These are phyloP conservation scores for Calocera viscosa DNA, from an alignment of 768 basidiomycete species.

Conservation along the genomic window DNA sequence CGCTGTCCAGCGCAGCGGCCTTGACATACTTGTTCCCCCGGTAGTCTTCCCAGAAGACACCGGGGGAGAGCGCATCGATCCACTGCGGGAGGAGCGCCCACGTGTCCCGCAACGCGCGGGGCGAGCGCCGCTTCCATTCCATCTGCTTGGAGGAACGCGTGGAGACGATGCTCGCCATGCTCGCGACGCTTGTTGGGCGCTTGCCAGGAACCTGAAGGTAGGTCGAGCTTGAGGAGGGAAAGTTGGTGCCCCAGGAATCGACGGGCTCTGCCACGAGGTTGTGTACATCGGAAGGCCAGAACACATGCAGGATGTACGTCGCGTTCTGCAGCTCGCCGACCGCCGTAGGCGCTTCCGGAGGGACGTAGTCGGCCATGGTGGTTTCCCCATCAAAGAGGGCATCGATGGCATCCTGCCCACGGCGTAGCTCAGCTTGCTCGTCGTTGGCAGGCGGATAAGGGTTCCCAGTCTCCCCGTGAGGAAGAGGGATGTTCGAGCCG, in stretches of 20 bases:
- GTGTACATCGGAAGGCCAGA: slow-evolving; percentile 68
- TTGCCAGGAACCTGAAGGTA: background rate
- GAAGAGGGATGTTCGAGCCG: slow-evolving; percentile 28
- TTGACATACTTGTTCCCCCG: slow-evolving; percentile 7
- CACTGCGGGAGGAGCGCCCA: background rate
- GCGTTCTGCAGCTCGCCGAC: slow-evolving; percentile 86
- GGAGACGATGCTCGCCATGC: background rate
- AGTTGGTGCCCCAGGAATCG: background rate
- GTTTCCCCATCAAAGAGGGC: slow-evolving; percentile 58
- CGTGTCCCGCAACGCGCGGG: background rate
- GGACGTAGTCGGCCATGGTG: slow-evolving; percentile 62
- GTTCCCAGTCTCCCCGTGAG: slow-evolving; percentile 16
- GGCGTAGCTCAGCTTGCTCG: slow-evolving; percentile 24
- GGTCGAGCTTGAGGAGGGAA: background rate
- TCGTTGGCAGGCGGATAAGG: slow-evolving; percentile 10
- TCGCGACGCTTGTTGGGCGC: background rate
- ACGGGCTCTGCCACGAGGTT: slow-evolving; percentile 58
- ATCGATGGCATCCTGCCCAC: slow-evolving; percentile 54
- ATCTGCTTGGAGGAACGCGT: slow-evolving; percentile 4
- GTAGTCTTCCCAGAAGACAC: slow-evolving; percentile 8
- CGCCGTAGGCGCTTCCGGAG: slow-evolving; percentile 47
- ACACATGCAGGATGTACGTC: slow-evolving; percentile 79
- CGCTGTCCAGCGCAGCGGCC: slow-evolving; percentile 3
- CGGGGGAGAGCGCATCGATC: slow-evolving; percentile 3
- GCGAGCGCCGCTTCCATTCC: slow-evolving; percentile 5